Percentiles rank a stretch among this genome's conserved stretches.
These are phyloP conservation scores for Scedosporium minutisporum DNA, from an alignment of 2,329 filamentous ascomycete genomes.

Conservation along the genomic window DNA sequence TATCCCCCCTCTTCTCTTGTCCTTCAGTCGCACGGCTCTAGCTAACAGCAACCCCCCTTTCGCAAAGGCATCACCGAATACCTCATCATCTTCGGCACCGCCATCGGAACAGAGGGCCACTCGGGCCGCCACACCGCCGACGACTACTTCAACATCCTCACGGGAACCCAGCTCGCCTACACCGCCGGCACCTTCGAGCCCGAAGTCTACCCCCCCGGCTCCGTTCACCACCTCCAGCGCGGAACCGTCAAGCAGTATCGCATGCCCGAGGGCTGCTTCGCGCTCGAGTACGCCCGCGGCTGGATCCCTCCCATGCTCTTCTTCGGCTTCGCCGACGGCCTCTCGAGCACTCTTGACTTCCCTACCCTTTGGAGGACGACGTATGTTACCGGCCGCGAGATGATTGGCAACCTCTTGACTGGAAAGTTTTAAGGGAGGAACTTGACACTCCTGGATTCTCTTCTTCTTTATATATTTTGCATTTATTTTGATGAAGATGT, in stretches of 20 bases:
- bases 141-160: conserved; percentile 89
- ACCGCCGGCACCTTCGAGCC: conserved; percentile 55
- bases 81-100: conserved; percentile 78
- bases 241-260: conserved; percentile 74
- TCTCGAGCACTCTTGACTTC: conserved; percentile 74
- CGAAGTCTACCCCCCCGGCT: conserved; percentile 60
- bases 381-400: conserved; percentile 63
- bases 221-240: conserved; percentile 61
- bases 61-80: conserved; percentile 67
- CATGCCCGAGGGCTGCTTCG: conserved; percentile 69
- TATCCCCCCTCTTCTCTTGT: conserved; percentile 12
- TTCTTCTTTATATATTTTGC: background rate
- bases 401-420: conserved; percentile 60
- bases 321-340: conserved; percentile 76
- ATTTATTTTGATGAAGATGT: background rate
- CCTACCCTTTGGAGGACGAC: conserved; percentile 77
- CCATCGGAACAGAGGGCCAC: conserved; percentile 80
- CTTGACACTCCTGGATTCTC: background rate
- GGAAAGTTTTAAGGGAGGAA: conserved; percentile 53
- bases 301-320: conserved; percentile 92
- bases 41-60: background rate
- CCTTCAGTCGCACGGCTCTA: conserved; percentile 5
- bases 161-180: conserved; percentile 69
- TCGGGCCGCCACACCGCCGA: conserved; percentile 81
- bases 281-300: conserved; percentile 73